Evolutionary conservation across 2,329 filamentous ascomycete species (phyloP), one percentile per base, ranked within the genome.

Genomic region (Fusarium xyrophilum): DNA sequence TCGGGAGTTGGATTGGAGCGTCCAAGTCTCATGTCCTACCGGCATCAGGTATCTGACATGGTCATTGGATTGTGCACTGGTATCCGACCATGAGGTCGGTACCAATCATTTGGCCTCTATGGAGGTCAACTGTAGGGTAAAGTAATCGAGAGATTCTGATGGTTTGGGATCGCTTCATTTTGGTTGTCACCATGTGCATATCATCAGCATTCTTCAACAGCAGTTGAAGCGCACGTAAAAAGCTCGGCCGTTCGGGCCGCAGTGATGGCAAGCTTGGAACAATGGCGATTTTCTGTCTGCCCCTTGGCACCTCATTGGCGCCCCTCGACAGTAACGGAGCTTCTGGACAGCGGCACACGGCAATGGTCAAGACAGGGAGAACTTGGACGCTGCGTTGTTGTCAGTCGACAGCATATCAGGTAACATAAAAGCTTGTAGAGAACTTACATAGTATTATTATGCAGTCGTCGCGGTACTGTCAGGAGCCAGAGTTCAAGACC

Each of bases 81-180:
- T 15, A 17, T 32, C n/a, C 13, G 2, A 43, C 4, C 25, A 5
- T 28, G 19, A n/a, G 25, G 19, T 2, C n/a, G 2, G 3, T 17
- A 1, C 14, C 3, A 2, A 12, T 21, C 7, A 0, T 17, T 21
- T 10, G 3, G 5, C 10, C 15, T 21, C n/a, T n/a, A n/a, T n/a
- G n/a, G n/a, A n/a, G n/a, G 43, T 46, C 1, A 17, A 7, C 14
- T 15, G 27, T 7, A 12, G 43, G 27, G 27, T 46, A 15, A 15
- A 2, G 14, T 15, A 0, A 30, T 1, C n/a, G 14, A 30, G 6
- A 10, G 13, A 17, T 21, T 21, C 27, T 13, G 7, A 7, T 9
- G n/a, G n/a, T 3, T 30, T 9, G 27, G 2, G 10, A 9, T 5
- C 10, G 11, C 7, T 46, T 12, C n/a, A 9, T 17, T 10, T 12